These are phyloP conservation scores for Tetradesmus lagerheimii DNA, from an alignment of 139 green algal species.

Conservation along the genomic window DNA sequence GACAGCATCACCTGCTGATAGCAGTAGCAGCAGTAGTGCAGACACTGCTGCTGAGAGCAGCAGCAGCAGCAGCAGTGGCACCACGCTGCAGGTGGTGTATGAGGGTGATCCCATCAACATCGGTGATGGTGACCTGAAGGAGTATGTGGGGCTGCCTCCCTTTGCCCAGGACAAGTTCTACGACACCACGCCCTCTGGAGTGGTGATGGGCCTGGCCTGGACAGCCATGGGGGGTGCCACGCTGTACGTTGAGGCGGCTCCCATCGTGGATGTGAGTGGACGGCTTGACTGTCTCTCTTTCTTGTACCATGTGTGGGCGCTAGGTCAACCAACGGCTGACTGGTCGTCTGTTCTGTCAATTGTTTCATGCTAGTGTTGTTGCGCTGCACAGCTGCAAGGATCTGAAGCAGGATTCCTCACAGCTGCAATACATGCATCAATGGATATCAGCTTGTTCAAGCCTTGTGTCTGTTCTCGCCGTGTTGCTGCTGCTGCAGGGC, in stretches of 20 bases:
- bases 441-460: too few relatives aligned
- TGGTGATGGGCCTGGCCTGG: conserved; percentile 98
- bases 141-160: conserved; percentile 93
- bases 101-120: conserved; percentile 76
- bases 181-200: conserved; percentile 77
- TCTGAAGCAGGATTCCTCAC: too few relatives aligned
- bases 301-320: too few relatives aligned
- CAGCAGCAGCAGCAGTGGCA: conserved; percentile 33
- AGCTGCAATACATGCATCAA: too few relatives aligned
- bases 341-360: too few relatives aligned
- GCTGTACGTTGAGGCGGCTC: conserved; percentile 92
- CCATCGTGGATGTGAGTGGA: conserved; percentile 58
- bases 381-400: too few relatives aligned
- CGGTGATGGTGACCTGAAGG: conserved; percentile 70
- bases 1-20: background rate
- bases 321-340: too few relatives aligned
- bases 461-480: too few relatives aligned
- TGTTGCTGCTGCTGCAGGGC: conserved; percentile 25
- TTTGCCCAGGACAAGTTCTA: conserved; percentile 88
- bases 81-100: conserved; percentile 53
- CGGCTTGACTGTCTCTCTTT: too few relatives aligned
- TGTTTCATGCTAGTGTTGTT: too few relatives aligned
- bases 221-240: conserved; percentile 95
- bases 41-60: background rate
- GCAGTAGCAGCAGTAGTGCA: conserved; percentile 29